Evolutionary conservation across 345 rosid genomes (phyloP), one percentile per base, ranked within the genome.

Genomic region (Eucalyptus erythrocorys): DNA sequence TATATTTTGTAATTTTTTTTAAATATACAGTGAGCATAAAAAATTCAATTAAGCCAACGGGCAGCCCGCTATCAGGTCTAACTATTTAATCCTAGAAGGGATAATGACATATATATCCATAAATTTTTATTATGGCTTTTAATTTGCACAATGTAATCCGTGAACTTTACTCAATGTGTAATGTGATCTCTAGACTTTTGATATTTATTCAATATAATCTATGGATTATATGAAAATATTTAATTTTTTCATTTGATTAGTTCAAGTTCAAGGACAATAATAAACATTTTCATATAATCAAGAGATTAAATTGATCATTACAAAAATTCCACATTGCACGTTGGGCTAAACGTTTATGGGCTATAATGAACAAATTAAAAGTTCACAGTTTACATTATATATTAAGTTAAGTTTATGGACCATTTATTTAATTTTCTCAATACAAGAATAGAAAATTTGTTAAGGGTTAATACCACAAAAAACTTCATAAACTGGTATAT

Each of bases 391-490:
- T 3, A 57, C 14, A 10, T 57, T 10, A 3, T 5, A 57, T 59
- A 24, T 4, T 26, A 10, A 26, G 64, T 5, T 26, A 24, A 10
- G n/a, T 24, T 57, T 10, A 24, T 7, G n/a, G 64, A 26, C 6
- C 32, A 27, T 27, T 27, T 59, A 27, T 59, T 27, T 11, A 8
- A 21, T 55, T 9, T 55, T 55, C 27, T 4, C 61, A 55, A 55
- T 55, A 24, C 12, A 4, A 24, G 27, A 55, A 55, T 1, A 22
- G 0, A 3, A 22, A 1, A 0, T 19, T 19, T 51, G 19, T 51
- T 19, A 51, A 51, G 4, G 10, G 24, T 2, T 51, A 51, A 51
- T 51, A 51, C 2, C 4, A 51, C 10, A 19, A 51, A 51, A 51
- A 51, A 51, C 24, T 51, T 9, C 9, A 51, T 51, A 51, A 51